Evolutionary conservation across 2,329 filamentous ascomycete genomes (phyloP), one percentile per base, ranked within the genome.

Genomic region (Raffaelea ambrosiae): DNA sequence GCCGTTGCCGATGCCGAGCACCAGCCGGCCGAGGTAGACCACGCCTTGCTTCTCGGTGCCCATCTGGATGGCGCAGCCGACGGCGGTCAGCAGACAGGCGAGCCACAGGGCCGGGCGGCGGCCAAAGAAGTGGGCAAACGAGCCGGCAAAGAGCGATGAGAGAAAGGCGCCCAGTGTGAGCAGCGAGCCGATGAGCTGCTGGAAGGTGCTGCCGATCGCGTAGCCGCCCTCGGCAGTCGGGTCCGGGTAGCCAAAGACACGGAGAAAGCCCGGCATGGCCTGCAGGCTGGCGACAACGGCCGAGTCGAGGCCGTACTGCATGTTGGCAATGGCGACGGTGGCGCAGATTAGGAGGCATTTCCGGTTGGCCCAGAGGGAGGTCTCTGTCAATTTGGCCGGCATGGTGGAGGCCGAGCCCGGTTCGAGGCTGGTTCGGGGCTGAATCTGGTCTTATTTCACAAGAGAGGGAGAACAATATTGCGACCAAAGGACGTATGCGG

Each of bases 261-360:
- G 59, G 7, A 73, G 54, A 44, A 76, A 76, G 0, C 73, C 72
- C 0, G 72, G 72, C 71, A 74, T 74, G 3, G 71, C 70, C 53
- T 73, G 66, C 4, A 73, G 57, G 3, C 66, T 68, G 9, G 66
- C 67, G 0, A 76, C 62, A 8, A 67, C 66, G 3, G 68, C 66
- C 11, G 64, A 69, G 56, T 76, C 71, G 5, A 76, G 65, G 3
- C 71, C 72, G 57, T 76, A 76, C 54, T 77, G 71, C 64, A 74
- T 71, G 51, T 71, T 74, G 4, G 71, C 69, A 26, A 71, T 61
- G 4, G 71, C 66, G 8, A 74, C 68, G 14, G 66, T 60, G 42
- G 63, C 66, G 56, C 71, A 73, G 50, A 73, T 68, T 10, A 63
- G 39, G 13, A 74, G 60, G 48, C 71, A 73, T 65, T 69, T 73